A percentile compares a stretch with the other conserved stretches of the same genome.
Evolutionary conservation across 345 rosid species (phyloP).

Genomic region (Eucalyptus sp.): DNA sequence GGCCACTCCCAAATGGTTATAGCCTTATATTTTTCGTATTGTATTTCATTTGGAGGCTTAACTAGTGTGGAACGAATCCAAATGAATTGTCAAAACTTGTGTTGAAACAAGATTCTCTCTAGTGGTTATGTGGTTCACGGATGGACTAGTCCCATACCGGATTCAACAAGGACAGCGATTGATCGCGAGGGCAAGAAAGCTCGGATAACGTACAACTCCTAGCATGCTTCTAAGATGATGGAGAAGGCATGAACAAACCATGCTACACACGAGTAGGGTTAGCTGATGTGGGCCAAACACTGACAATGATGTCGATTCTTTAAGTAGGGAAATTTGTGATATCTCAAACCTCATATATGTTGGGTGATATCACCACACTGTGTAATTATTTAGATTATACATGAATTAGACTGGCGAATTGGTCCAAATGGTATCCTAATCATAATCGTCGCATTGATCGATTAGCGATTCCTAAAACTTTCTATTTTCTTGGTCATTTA

Average conservation of each 20-base stretch:
- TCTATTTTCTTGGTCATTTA: background rate
- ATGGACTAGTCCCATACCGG: fast-evolving
- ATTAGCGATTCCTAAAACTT: background rate
- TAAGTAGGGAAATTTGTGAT: background rate
- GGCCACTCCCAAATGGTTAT: background rate
- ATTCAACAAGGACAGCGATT: background rate
- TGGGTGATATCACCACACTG: background rate
- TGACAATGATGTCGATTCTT: background rate
- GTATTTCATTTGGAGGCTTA: background rate
- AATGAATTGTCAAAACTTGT: background rate
- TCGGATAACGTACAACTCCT: background rate
- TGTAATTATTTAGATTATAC: background rate
- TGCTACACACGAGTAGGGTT: background rate
- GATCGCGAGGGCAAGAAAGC: fast-evolving
- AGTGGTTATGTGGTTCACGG: background rate
- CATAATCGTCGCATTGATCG: background rate
- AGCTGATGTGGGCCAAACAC: fast-evolving
- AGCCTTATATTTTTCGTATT: fast-evolving
- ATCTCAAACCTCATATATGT: background rate
- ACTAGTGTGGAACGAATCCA: background rate
- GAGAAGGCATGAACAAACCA: background rate
- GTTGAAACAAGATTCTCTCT: fast-evolving
- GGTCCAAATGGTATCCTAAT: background rate
- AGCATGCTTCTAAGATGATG: background rate
- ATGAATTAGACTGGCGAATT: background rate